Conservation (phyloP, 1,284 basidiomycete species). For the Puccinia horiana region DNA sequence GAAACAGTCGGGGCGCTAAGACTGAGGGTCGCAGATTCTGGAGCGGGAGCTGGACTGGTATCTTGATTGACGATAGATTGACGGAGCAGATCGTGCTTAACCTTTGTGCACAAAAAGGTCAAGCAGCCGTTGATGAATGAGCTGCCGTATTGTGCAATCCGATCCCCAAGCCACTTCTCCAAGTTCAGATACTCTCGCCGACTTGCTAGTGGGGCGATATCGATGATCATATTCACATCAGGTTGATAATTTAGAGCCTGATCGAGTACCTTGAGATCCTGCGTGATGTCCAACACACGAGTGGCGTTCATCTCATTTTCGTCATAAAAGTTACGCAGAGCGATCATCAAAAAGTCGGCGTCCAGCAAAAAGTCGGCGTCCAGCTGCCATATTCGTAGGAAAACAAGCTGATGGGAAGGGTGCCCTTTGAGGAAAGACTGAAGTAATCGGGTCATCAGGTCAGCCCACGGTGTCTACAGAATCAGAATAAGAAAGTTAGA, state of each 20-base stretch:
- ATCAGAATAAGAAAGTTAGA: no score
- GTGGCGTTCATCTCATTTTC: constrained; percentile 91
- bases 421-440: constrained; percentile 88
- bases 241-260: constrained; percentile 32
- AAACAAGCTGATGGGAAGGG: constrained; percentile 91
- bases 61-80: constrained; percentile 66
- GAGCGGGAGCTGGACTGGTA: constrained; percentile 10
- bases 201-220: constrained; percentile 88
- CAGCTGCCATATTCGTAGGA: constrained; percentile 91
- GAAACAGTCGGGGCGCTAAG: constrained; percentile 83
- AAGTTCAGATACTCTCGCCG: constrained; percentile 90
- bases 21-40: constrained; percentile 75
- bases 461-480: constrained; percentile 77
- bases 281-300: constrained; percentile 88
- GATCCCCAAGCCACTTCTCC: constrained; percentile 92
- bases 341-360: no score
- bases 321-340: constrained; percentile 85
- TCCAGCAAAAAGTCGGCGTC: constrained; percentile 79
- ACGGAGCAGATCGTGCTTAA: constrained; percentile 78
- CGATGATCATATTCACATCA: constrained; percentile 70
- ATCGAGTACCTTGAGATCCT: constrained; percentile 72
- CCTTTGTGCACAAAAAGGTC: constrained; percentile 84
- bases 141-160: constrained; percentile 74
- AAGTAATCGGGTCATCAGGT: constrained; percentile 82
- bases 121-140: constrained; percentile 86